Evolutionary conservation across 495 filamentous ascomycete species (phyloP), one percentile per base, ranked within the genome.

Genomic region (Xylaria telfairii): DNA sequence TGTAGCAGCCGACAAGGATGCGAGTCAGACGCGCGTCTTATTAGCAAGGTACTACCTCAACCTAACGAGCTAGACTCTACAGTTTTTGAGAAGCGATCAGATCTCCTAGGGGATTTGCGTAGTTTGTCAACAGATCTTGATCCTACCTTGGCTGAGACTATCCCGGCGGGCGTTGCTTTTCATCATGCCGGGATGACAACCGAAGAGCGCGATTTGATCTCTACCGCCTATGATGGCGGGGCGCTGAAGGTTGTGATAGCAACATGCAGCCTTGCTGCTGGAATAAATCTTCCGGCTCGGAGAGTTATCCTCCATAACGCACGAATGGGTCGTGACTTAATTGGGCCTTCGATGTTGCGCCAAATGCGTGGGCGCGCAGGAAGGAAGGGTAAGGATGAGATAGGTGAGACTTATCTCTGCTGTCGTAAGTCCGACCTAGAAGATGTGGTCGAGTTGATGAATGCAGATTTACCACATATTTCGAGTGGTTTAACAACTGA

Each of bases 301-400:
- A 82, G 93, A 72, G 93, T 96, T 4, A 93, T 96, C 46, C 87
- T 96, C 37, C 90, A 93, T 74, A 90, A 89, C 32, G 92, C 90
- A 37, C 84, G 90, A 19, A 94, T 94, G 92, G 93, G 93, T 10
- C 86, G 90, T 24, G 91, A 94, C 57, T 81, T 94, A 30, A 88
- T 94, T 46, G 91, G 90, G 0, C 92, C 92, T 3, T 88, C 92
- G 28, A 92, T 75, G 92, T 63, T 90, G 12, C 88, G 92, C 46
- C 93, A 96, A 80, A 96, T 95, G 93, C 89, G 92, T 73, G 93
- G 93, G 15, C 87, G 93, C 67, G 93, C 93, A 28, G 93, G 93
- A 32, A 89, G 93, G 67, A 94, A 94, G 77, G 92, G 93, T 15
- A 94, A 93, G 70, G 92, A 95, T 67, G 91, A 92, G 30, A 79